Base-by-base conservation (phyloP, 179 eudicot genomes). In the Beta corolliflora region DNA sequence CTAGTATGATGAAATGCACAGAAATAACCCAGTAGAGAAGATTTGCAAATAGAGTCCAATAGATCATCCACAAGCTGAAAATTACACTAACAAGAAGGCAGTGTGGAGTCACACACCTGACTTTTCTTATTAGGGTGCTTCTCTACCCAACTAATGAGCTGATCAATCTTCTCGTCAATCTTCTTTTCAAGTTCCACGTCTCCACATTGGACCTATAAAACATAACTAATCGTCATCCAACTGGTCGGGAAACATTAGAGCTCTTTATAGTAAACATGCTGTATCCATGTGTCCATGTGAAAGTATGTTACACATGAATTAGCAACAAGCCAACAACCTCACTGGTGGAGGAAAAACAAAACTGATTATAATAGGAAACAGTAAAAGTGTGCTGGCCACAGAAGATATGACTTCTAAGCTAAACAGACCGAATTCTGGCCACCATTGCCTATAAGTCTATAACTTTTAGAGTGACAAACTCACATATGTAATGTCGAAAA, bases 101-200 rank as follows among this genome's bases (percentile, higher is more conserved):
- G 46, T 50, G 54, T 18, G 0, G 41, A 64, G 16, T 75, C 25
- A 77, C 79, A 80, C 65, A 94, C 99, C 98, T 95, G 99, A 84
- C 91, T 94, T 87, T 95, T 95, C 92, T 94, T 95, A 86, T 94
- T 94, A 12, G 98, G 98, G 88, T 95, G 94, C 83, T 95, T 95
- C 82, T 95, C 99, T 68, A 94, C 99, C 90, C 90, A 91, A 64
- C 85, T 88, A 64, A 94, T 86, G 87, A 95, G 94, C 81, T 92
- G 99, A 46, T 91, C 93, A 84, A 95, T 92, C 90, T 94, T 95
- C 85, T 94, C 99, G 77, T 95, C 97, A 68, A 95, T 87, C 88
- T 92, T 95, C 88, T 90, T 94, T 73, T 95, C 99, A 83, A 95
- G 89, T 64, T 91, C 99, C 31, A 79, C 80, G 68, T 92, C 98